phyloP scores from a whole-genome alignment of 495 filamentous ascomycete species.

The Xylaria intraflava region DNA sequence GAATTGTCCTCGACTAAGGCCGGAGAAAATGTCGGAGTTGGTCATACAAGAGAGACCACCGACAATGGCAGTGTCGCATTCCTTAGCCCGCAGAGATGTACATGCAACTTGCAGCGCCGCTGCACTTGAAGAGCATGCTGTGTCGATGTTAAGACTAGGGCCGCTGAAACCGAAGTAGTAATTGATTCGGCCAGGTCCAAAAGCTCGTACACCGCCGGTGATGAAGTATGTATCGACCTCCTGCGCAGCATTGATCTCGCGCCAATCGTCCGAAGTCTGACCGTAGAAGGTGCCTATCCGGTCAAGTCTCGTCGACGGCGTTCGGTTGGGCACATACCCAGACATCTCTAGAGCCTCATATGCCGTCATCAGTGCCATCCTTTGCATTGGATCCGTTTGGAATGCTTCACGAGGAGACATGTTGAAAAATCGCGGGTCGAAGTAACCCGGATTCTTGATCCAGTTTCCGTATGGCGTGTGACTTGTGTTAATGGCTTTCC shows the following conservation, averaged over 20 bases:
- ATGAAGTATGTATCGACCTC: conserved; percentile 94
- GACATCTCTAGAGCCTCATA: conserved; percentile 92
- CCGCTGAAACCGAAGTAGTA: conserved; percentile 82
- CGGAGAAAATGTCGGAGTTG: conserved; percentile 79
- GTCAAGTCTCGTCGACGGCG: conserved; percentile 74
- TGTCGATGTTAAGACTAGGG: conserved; percentile 80
- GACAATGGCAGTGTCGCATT: conserved; percentile 78
- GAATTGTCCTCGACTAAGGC: conserved; percentile 78
- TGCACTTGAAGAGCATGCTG: conserved; percentile 81
- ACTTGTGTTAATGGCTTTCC: conserved; percentile 69
- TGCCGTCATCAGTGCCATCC: conserved; percentile 73
- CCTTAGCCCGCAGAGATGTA: conserved; percentile 70
- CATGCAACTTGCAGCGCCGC: conserved; percentile 82
- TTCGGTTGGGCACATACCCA: conserved; percentile 80
- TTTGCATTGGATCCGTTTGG: conserved; percentile 85
- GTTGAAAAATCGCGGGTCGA: conserved; percentile 89
- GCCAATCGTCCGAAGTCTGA: conserved; percentile 87
- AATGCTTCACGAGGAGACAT: conserved; percentile 90
- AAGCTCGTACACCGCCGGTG: conserved; percentile 80
- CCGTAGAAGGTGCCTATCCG: conserved; percentile 90
- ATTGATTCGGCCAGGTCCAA: conserved; percentile 83
- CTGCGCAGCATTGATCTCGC: conserved; percentile 83
- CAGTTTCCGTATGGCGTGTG: conserved; percentile 85
- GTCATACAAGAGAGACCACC: conserved; percentile 76
- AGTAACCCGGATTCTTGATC: conserved; percentile 77